Evolutionary conservation across 2,329 filamentous ascomycete genomes (phyloP), one percentile per base, ranked within the genome.

Genomic region (Sphaerulina populicola): DNA sequence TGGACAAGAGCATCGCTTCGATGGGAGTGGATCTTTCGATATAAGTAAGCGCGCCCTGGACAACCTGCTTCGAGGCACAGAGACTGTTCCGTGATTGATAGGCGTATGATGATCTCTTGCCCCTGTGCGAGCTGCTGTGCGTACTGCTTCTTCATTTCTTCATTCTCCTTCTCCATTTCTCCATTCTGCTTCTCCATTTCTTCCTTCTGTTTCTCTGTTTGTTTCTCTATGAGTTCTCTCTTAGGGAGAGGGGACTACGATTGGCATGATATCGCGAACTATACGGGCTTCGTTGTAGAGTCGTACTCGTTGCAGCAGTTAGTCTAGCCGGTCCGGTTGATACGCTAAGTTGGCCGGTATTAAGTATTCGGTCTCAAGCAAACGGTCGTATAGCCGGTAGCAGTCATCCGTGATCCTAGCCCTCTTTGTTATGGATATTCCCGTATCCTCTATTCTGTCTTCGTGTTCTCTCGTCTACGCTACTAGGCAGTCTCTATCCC

Each of bases 381-480:
- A n/a, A 18, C 21, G n/a, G 14, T 54, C 48, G 31, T 33, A 54
- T 3, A 56, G 47, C 23, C 44, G 21, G 27, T 49, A 11, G 45
- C 46, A 49, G 5, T 49, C 49, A 10, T 44, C 30, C 8, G 42
- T 44, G 21, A 53, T 41, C 9, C 23, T 31, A n/a, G 47, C 55
- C 31, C 44, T 30, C 42, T 18, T 2, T 18, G 18, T 18, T 49
- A 57, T 57, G 39, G 55, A 40, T 6, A 57, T n/a, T 12, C 55
- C 55, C 10, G 36, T 39, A 29, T 53, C 43, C 18, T 49, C 31
- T 49, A 57, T 57, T 18, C 40, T 51, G 47, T 56, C 53, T 35
- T 56, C 44, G 36, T 57, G 53, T 30, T 38, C 21, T 15, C 46
- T 29, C 11, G 50, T 49, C 53, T 48, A 56, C 10, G 55, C 49